phyloP scores from a whole-genome alignment of 805 yeast species.

The Spathaspora gorwiae region DNA sequence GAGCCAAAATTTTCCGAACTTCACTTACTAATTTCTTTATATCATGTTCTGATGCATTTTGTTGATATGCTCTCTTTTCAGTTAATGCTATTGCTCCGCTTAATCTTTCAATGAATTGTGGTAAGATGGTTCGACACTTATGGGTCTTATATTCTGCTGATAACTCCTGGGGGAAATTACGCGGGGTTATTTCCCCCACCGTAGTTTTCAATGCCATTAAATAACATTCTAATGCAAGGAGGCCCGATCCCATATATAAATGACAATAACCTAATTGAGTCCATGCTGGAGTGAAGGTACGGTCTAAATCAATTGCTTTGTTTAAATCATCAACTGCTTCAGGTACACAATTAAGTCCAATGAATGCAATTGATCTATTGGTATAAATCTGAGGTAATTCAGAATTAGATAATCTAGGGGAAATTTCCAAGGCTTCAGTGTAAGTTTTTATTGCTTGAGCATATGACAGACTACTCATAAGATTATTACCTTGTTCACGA shows the following conservation, averaged over 20 bases:
- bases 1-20: conserved; percentile 23
- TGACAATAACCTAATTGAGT: conserved; percentile 41
- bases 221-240: conserved; percentile 31
- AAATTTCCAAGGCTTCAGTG: conserved; percentile 30
- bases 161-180: conserved; percentile 10
- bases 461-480: conserved; percentile 31
- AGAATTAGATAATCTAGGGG: conserved; percentile 10
- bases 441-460: conserved; percentile 37
- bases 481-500: conserved; percentile 39
- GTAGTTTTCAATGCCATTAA: conserved; percentile 24
- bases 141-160: conserved; percentile 17
- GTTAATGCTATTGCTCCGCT: conserved; percentile 30
- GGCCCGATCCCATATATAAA: conserved; percentile 34
- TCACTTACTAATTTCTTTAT: conserved; percentile 20
- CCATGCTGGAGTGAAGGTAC: conserved; percentile 39
- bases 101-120: conserved; percentile 35
- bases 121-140: conserved; percentile 23
- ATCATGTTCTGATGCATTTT: conserved; percentile 20
- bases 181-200: conserved; percentile 30
- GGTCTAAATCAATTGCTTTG: conserved; percentile 25
- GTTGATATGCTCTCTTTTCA: conserved; percentile 36
- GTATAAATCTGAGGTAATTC: conserved; percentile 29
- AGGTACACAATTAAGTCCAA: conserved; percentile 36
- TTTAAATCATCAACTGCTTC: conserved; percentile 37
- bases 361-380: conserved; percentile 38